Base-by-base conservation (phyloP, 2,329 filamentous ascomycete genomes). In the Neocatenulostroma microsporum region DNA sequence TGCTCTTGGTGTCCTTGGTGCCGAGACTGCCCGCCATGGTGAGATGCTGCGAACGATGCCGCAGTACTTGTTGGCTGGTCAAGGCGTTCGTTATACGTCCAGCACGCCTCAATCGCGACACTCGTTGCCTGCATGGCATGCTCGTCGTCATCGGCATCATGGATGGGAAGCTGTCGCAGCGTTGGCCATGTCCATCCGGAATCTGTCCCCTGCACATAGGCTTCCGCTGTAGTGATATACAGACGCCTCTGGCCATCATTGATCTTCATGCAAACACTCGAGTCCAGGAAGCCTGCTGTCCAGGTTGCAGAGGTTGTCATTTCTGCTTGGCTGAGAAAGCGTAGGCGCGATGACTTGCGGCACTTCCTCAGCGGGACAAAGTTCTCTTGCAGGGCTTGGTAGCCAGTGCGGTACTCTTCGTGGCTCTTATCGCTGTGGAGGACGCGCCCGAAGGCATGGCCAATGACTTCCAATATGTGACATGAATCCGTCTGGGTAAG, bases 301-400 rank as follows among this genome's bases (percentile, higher is more conserved):
- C 84, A 89, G 3, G 78, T 60, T 1, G 78, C 73, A 0, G 82
- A 76, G 1, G 80, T 86, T 24, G 82, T 62, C 76, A 88, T 82
- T 56, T 88, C 84, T 1, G 76, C 67, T 1, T 76, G 77, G 5
- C 73, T 74, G 9, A 88, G 67, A 48, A 87, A 87, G 1, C 77
- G 75, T 5, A 89, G 68, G 18, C 77, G 73, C 0, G 80, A 79
- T 39, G 85, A 80, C 52, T 82, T 85, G 54, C 83, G 76, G 3
- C 85, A 65, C 56, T 88, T 88, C 34, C 83, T 75, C 13, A 89
- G 65, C 4, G 84, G 84, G n/a, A 88, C 72, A 72, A 82, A 85
- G 0, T 74, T 61, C 28, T 81, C 78, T 36, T 73, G 70, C 13
- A 88, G 66, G 5, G 78, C 83, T 14, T 79, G 63, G 35, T 72